A percentile compares a stretch with the other conserved stretches of the same genome.
Evolutionary conservation across 1,284 basidiomycete species (phyloP).

Genomic region (Chiua sp.): DNA sequence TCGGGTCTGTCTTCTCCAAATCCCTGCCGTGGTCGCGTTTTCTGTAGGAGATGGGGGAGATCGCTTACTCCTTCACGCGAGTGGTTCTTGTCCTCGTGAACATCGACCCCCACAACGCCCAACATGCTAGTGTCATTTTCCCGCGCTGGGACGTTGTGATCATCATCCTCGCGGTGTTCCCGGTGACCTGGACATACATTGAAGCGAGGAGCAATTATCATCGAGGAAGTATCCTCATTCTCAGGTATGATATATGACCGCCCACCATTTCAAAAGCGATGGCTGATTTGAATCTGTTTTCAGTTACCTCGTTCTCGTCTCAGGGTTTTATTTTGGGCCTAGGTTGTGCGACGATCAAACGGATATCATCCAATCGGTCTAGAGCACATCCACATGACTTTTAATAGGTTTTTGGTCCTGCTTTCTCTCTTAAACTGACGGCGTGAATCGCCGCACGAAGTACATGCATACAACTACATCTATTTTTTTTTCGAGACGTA

Average conservation of each 20-base stretch:
- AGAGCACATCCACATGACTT: slow-evolving; percentile 5
- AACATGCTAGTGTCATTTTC: slow-evolving; percentile 86
- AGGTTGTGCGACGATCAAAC: slow-evolving; percentile 29
- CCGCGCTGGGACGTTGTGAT: slow-evolving; percentile 98
- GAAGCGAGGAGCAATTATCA: slow-evolving; percentile 98
- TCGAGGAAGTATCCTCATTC: slow-evolving; percentile 89
- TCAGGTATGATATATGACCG: slow-evolving; percentile 75
- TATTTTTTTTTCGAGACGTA: slow-evolving; percentile 22
- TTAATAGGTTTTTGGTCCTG: slow-evolving; percentile 26
- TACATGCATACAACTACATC: slow-evolving; percentile 18
- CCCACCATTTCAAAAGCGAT: background rate
- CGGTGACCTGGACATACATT: slow-evolving; percentile 99
- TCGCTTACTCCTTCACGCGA: slow-evolving; percentile 89
- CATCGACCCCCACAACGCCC: background rate
- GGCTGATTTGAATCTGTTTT: slow-evolving; percentile 6
- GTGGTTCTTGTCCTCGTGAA: slow-evolving; percentile 32
- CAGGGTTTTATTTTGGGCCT: slow-evolving; percentile 67
- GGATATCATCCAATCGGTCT: slow-evolving; percentile 16
- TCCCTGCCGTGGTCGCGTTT: slow-evolving; percentile 99
- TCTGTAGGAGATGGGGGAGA: slow-evolving; percentile 88
- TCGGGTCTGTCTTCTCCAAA: slow-evolving; percentile 97
- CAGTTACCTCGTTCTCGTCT: slow-evolving; percentile 63
- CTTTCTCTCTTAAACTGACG: slow-evolving; percentile 10
- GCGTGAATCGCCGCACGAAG: background rate
- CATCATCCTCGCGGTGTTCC: slow-evolving; percentile 93